Base-by-base conservation (phyloP, 169 alveolate species). In the Plasmodium sp. region DNA sequence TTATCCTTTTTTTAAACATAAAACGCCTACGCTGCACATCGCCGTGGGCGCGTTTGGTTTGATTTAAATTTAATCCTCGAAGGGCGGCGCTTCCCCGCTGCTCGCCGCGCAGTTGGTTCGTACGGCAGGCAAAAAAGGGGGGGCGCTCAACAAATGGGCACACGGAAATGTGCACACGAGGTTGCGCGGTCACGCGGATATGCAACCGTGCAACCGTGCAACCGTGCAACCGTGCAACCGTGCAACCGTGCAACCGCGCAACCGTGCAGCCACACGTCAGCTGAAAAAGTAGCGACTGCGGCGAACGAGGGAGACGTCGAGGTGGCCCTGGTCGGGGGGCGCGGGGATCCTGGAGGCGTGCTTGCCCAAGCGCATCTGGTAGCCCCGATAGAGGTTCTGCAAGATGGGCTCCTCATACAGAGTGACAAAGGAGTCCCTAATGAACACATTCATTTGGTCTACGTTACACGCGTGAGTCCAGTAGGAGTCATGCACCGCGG, bases 401-500 rank as follows among this genome's bases (percentile, higher is more conserved):
- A 99, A 94, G 1, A 98, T 96, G 31, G 99, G 99, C 84, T 97
- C 95, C 41, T 96, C 92, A 93, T 99, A 98, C 77, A 99, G 96
- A 18, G 92, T 93, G 27, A 98, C 98, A 93, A 99, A 99, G 93
- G 97, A 96, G 51, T 98, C 98, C 88, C 99, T 93, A 43, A 98
- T 93, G 14, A 95, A 92, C 12, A 14, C 71, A 83, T 98, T 97
- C 99, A 99, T 96, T 62, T 84, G 77, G 77, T 98, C 99, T 6
- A 98, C 98, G 92, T 97, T 96, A 86, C 98, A 95, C 22, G 99
- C 99, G 92, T 98, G 99, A 14, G 99, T 96, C 99, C 99, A 99
- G 96, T 96, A 99, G 71, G 99, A 97, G 96, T 99, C 99, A 95
- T 99, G 99, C 4, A 99, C 99, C 27, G 99, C 99, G 39, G 99